Conservation (phyloP, 768 basidiomycete genomes). For the Rhizopogon roseolus region DNA sequence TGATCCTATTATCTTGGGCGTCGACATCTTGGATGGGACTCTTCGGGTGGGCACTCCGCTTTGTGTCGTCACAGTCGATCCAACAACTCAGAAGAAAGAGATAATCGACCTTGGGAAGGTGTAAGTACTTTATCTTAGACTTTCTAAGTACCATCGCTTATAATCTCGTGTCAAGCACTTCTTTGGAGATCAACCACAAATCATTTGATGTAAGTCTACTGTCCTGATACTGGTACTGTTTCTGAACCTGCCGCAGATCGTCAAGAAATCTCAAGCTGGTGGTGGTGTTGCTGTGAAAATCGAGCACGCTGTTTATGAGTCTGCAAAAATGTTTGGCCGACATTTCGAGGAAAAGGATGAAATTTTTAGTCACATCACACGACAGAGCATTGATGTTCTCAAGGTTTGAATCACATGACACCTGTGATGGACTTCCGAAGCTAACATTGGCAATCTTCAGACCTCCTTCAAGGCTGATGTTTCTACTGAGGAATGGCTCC, state of each 20-base stretch:
- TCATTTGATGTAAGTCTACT: slow-evolving; percentile 56
- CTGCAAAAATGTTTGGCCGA: slow-evolving; percentile 91
- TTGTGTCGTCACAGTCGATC: slow-evolving; percentile 91
- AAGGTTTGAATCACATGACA: slow-evolving; percentile 51
- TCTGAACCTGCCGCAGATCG: slow-evolving; percentile 42
- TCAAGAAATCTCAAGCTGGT: slow-evolving; percentile 94
- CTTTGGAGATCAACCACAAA: slow-evolving; percentile 97
- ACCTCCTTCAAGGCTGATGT: slow-evolving; percentile 86
- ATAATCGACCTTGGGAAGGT: slow-evolving; percentile 92
- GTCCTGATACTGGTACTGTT: neutral
- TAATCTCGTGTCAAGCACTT: slow-evolving; percentile 53
- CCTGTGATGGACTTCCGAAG: neutral
- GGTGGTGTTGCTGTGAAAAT: slow-evolving; percentile 98
- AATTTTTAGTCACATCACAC: slow-evolving; percentile 82
- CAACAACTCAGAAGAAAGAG: slow-evolving; percentile 83
- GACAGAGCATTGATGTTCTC: slow-evolving; percentile 91
- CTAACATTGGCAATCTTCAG: slow-evolving; percentile 33
- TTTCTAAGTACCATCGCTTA: slow-evolving; percentile 3
- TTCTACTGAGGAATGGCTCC: slow-evolving; percentile 85
- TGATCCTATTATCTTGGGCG: slow-evolving; percentile 95
- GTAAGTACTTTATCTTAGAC: slow-evolving; percentile 40
- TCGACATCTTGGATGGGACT: slow-evolving; percentile 91
- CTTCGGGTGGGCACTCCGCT: slow-evolving; percentile 91
- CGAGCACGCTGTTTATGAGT: slow-evolving; percentile 94
- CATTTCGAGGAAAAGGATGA: slow-evolving; percentile 98